Evolutionary conservation across 73 alveolate species (phyloP).

Genomic region (Symbiodinium pilosum): DNA sequence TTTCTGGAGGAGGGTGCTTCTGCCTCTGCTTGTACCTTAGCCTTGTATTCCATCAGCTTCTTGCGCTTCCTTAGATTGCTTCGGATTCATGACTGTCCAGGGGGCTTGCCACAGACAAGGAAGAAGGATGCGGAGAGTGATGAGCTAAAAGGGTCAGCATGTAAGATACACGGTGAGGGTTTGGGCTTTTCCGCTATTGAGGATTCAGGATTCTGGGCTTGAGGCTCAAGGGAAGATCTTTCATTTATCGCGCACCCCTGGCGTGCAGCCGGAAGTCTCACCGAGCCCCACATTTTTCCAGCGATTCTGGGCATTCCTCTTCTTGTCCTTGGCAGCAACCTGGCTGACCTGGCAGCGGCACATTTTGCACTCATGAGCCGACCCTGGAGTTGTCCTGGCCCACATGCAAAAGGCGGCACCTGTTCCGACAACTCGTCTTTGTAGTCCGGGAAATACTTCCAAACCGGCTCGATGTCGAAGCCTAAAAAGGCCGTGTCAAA

Average conservation of each 20-base stretch:
- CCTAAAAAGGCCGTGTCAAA: background rate
- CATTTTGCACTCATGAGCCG: no score
- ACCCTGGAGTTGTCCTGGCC: no score
- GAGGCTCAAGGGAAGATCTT: background rate
- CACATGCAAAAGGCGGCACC: background rate
- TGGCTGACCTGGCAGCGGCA: background rate
- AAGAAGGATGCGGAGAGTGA: no score
- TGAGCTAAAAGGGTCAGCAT: no score
- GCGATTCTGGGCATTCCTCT: slow-evolving; percentile 50
- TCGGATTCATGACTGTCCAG: no score
- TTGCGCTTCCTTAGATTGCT: background rate
- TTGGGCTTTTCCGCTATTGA: no score
- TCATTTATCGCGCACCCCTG: background rate
- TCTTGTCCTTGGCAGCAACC: slow-evolving; percentile 50
- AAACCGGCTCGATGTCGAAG: slow-evolving; percentile 58
- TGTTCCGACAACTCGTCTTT: slow-evolving; percentile 4
- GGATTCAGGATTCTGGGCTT: background rate
- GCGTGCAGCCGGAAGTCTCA: background rate
- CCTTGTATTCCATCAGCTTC: background rate
- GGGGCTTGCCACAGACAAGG: no score
- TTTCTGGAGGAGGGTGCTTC: background rate
- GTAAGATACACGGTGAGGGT: no score
- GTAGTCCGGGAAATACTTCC: slow-evolving; percentile 71
- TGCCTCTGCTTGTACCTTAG: background rate
- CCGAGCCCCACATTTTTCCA: slow-evolving; percentile 33